phyloP scores from a whole-genome alignment of 2,329 filamentous ascomycete genomes.

The Pseudogymnoascus sp. region DNA sequence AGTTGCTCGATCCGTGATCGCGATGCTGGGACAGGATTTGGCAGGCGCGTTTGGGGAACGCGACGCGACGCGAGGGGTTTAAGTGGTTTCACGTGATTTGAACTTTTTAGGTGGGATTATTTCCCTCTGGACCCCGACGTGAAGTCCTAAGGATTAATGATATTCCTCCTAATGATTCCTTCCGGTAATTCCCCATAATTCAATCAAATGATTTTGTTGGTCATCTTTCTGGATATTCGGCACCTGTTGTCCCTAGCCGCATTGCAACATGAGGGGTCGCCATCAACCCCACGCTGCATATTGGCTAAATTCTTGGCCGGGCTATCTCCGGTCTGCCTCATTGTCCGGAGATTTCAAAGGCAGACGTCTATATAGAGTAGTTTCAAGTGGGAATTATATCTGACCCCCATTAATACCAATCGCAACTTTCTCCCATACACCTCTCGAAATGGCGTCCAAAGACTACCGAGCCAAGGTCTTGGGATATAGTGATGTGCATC shows the following conservation, averaged over 20 bases:
- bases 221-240: neutral
- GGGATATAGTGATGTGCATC: conserved; percentile 46
- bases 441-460: neutral
- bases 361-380: conserved; percentile 1
- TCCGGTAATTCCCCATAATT: neutral
- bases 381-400: conserved; percentile 1
- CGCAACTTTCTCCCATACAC: neutral
- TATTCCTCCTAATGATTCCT: neutral
- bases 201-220: neutral
- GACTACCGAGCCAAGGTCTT: conserved; percentile 28
- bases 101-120: neutral
- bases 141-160: neutral
- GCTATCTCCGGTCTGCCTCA: neutral
- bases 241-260: neutral
- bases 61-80: conserved; percentile 1
- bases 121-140: neutral
- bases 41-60: neutral
- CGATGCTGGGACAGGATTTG: neutral
- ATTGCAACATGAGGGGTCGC: neutral
- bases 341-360: neutral
- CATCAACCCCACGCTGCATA: neutral
- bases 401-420: neutral
- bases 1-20: neutral
- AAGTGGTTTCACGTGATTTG: conserved; percentile 9
- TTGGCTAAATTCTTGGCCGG: conserved; percentile 1